Percentiles rank a stretch among this genome's conserved stretches.
Conservation (phyloP, 129 eudicot genomes). For the Gnaphalium uliginosum region DNA sequence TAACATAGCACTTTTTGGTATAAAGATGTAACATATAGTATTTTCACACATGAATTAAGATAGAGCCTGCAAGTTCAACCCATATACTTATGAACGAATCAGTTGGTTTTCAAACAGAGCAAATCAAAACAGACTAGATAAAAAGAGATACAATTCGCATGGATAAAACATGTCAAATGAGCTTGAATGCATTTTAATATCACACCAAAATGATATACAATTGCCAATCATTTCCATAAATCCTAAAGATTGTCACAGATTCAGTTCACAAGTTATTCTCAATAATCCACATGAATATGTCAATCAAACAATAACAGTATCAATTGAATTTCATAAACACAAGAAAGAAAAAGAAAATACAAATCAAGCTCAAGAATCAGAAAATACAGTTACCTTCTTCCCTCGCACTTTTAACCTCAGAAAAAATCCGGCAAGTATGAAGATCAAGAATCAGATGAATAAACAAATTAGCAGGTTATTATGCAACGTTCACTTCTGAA, state of each 20-base stretch:
- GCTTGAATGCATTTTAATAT: background rate
- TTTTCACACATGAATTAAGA: too few relatives aligned
- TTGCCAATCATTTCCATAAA: slow-evolving; percentile 33
- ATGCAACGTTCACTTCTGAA: background rate
- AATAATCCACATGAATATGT: slow-evolving; percentile 29
- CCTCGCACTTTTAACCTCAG: slow-evolving; percentile 22
- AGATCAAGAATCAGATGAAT: slow-evolving; percentile 35
- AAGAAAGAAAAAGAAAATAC: slow-evolving; percentile 12
- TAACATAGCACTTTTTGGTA: too few relatives aligned
- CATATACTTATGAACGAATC: background rate
- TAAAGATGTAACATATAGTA: too few relatives aligned
- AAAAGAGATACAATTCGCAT: background rate
- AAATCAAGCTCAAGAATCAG: slow-evolving; percentile 20
- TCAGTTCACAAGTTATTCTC: slow-evolving; percentile 32
- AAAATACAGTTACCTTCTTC: slow-evolving; percentile 26
- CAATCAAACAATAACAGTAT: slow-evolving; percentile 35
- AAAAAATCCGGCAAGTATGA: slow-evolving; percentile 23
- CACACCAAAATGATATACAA: slow-evolving; percentile 24
- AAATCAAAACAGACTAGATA: background rate
- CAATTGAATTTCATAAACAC: slow-evolving; percentile 29
- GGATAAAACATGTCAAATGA: background rate
- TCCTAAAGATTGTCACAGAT: slow-evolving; percentile 15
- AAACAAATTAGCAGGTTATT: slow-evolving; percentile 36
- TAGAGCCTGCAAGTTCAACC: background rate
- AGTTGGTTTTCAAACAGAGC: background rate